A percentile compares a stretch with the other conserved stretches of the same genome.
phyloP scores from a whole-genome alignment of 305 asterid species.

The Petunia hybrid region DNA sequence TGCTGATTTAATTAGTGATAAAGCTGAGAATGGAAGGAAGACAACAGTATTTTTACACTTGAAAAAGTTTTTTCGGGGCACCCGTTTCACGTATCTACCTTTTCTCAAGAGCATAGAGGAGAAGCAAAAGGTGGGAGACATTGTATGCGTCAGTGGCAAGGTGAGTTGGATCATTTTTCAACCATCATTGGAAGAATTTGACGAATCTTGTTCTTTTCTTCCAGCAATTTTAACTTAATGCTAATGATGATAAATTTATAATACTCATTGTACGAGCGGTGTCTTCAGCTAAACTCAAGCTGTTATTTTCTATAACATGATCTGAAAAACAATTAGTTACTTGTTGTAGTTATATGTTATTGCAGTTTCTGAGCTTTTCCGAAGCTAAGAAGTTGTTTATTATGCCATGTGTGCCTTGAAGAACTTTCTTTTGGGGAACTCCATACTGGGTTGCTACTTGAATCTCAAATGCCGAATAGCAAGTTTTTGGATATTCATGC shows the following conservation, averaged over 20 bases:
- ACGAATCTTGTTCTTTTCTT: background rate
- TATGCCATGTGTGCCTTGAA: background rate
- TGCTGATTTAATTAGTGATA: constrained; percentile 47
- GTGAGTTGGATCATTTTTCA: constrained; percentile 48
- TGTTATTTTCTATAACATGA: background rate
- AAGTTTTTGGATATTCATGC: background rate
- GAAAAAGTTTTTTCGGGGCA: constrained; percentile 92
- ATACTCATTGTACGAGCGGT: background rate
- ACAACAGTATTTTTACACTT: constrained; percentile 76
- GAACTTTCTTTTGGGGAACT: background rate
- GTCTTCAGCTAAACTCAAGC: background rate
- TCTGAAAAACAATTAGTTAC: constrained; percentile 25
- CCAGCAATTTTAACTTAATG: constrained; percentile 27
- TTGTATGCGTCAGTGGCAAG: constrained; percentile 97
- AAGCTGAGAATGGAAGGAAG: constrained; percentile 47
- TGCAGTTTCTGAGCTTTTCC: constrained; percentile 14
- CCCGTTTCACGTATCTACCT: constrained; percentile 80
- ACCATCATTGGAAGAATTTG: constrained; percentile 7
- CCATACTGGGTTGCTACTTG: background rate
- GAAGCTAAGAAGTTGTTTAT: background rate
- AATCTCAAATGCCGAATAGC: constrained; percentile 11
- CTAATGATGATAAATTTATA: background rate
- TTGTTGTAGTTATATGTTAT: background rate
- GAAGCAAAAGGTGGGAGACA: constrained; percentile 84
- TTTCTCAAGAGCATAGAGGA: constrained; percentile 84